phyloP scores from a whole-genome alignment of 1,284 basidiomycete genomes.

The Wallemia mellicola region DNA sequence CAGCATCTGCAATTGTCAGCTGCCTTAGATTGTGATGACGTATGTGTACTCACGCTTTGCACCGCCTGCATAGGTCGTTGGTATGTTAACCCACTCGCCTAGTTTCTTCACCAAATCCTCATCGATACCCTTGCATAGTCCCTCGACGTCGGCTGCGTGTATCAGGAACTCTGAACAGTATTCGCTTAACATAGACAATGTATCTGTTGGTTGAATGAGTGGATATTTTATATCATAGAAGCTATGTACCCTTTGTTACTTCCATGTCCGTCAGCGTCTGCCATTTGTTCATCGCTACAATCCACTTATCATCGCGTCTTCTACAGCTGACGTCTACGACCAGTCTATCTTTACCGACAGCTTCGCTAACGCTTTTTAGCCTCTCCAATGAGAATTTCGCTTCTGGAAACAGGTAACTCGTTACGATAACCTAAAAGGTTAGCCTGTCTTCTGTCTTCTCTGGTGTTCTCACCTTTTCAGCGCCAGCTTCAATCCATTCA shows the following conservation, averaged over 20 bases:
- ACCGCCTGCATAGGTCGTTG: slow-evolving; percentile 89
- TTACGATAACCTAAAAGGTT: slow-evolving; percentile 63
- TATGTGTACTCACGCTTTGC: slow-evolving; percentile 35
- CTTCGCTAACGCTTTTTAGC: slow-evolving; percentile 30
- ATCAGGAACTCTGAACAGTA: slow-evolving; percentile 67
- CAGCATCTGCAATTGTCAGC: no score
- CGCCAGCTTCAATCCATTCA: slow-evolving; percentile 63
- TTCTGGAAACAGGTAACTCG: slow-evolving; percentile 71
- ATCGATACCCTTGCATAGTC: slow-evolving; percentile 86
- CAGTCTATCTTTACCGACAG: slow-evolving; percentile 53
- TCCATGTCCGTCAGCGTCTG: slow-evolving; percentile 85
- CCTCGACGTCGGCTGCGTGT: slow-evolving; percentile 94
- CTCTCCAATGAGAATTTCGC: slow-evolving; percentile 46
- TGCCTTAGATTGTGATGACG: slow-evolving; percentile 4
- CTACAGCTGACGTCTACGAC: slow-evolving; percentile 94
- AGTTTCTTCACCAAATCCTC: slow-evolving; percentile 55
- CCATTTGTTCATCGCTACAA: slow-evolving; percentile 98
- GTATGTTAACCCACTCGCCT: slow-evolving; percentile 68
- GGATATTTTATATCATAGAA: not conserved
- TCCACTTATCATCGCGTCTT: slow-evolving; percentile 42
- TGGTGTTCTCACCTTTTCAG: slow-evolving; percentile 83
- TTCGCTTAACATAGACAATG: slow-evolving; percentile 33
- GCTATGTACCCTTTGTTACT: slow-evolving; percentile 36
- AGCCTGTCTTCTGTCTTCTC: no score
- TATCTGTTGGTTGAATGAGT: slow-evolving; percentile 21